Evolutionary conservation across 1,139 yeast genomes (phyloP), one percentile per base, ranked within the genome.

Genomic region (Candida glucosophila): DNA sequence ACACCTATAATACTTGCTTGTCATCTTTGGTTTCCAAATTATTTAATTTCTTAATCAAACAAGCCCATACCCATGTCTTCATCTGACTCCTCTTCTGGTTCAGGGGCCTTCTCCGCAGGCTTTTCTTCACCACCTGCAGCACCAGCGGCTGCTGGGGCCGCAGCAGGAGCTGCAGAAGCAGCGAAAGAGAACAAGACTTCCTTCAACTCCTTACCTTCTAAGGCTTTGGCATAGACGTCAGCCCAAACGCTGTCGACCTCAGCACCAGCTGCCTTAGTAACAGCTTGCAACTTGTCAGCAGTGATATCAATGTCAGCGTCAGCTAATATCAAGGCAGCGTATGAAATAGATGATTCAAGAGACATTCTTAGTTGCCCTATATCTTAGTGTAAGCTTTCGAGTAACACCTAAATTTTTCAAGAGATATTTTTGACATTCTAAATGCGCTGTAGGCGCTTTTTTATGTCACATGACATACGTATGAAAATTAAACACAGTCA

Each of bases 311-410:
- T 62, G 43, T 78, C 90, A 52, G 90, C 70, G 55, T 80, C 92
- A 45, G 90, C 83, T 61, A 80, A 76, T 70, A 80, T 79, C 58
- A 80, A 71, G 54, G 90, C 85, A 55, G 92, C 90, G 79, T 79
- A 80, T 43, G 90, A 77, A 57, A 80, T 72, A 58, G 86, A 79
- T 51, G 85, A 64, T 76, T 80, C 88, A 57, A 74, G 67, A 58
- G 90, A 78, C 85, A 77, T 77, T n/a, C n/a, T n/a, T n/a, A n/a
- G n/a, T n/a, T n/a, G n/a, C n/a, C n/a, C n/a, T n/a, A n/a, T n/a
- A n/a, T n/a, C n/a, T n/a, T n/a, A n/a, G n/a, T n/a, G n/a, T n/a
- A n/a, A n/a, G n/a, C n/a, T n/a, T n/a, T n/a, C n/a, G n/a, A n/a
- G n/a, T n/a, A n/a, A n/a, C n/a, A n/a, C n/a, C n/a, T n/a, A n/a